Evolutionary conservation across 1,139 yeast species (phyloP).

Genomic region (Hansenula lynferdii): DNA sequence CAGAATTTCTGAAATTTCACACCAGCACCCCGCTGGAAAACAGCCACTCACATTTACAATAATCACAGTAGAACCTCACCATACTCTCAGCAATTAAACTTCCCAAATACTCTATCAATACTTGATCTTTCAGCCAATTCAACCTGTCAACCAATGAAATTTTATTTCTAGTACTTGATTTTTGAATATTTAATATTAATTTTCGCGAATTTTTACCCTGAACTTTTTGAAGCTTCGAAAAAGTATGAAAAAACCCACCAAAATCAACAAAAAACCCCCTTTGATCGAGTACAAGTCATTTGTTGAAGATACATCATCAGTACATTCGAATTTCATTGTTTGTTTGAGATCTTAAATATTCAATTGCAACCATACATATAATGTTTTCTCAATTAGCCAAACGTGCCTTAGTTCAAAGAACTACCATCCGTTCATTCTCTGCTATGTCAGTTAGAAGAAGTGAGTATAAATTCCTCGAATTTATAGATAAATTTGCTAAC

Average conservation of each 20-base stretch:
- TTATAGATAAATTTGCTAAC: background rate
- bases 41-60: slow-evolving; percentile 53
- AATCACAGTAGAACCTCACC: slow-evolving; percentile 71
- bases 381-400: slow-evolving; percentile 24
- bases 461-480: slow-evolving; percentile 5
- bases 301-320: too few species aligned
- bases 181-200: too few species aligned
- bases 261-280: slow-evolving; percentile 2
- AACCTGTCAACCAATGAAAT: slow-evolving; percentile 1
- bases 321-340: background rate
- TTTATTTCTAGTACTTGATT: too few species aligned
- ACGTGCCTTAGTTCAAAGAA: slow-evolving; percentile 15
- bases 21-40: slow-evolving; percentile 9
- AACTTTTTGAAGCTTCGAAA: background rate
- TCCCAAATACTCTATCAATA: background rate
- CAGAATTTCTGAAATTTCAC: slow-evolving; percentile 1
- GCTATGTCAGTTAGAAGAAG: slow-evolving; percentile 30
- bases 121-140: slow-evolving; percentile 3
- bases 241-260: slow-evolving; percentile 1
- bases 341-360: background rate
- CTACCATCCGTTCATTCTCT: slow-evolving; percentile 31
- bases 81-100: slow-evolving; percentile 16
- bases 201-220: slow-evolving; percentile 2
- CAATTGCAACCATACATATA: background rate
- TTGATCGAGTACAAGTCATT: too few species aligned